Evolutionary conservation across 768 basidiomycete genomes (phyloP), one percentile per base, ranked within the genome.

Genomic region (Boletellus ananas): DNA sequence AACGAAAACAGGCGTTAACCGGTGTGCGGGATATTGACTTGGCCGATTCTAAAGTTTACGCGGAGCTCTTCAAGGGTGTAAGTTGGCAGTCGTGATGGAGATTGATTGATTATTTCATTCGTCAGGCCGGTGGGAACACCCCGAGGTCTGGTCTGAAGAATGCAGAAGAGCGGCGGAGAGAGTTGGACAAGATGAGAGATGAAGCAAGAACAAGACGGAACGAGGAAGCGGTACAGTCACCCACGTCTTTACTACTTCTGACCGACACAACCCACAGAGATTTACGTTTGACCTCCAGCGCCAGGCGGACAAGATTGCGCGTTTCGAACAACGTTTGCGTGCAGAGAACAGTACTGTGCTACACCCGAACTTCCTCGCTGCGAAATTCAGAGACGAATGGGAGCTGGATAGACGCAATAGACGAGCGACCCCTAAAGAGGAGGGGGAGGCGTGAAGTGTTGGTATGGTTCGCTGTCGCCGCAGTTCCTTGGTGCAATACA

Each of bases 151-250:
- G 76, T 18, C 58, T 74, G 49, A 79, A 67, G 51, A 74, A 73
- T 38, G 80, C 85, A n/a, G 85, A 87, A 55, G 85, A 87, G 60
- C 73, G 84, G 42, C 74, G 79, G 49, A 83, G 76, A 56, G 84
- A 90, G 50, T 58, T 89, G 58, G 75, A 83, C 59, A 79, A 72
- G 60, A 79, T 85, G 82, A 76, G 84, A 48, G 83, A 88, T 34
- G 87, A 87, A 34, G 83, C 82, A 16, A 74, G 76, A 54, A 76
- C 75, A 1, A 84, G 78, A 55, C 75, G 82, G 10, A 68, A 69
- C 17, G 67, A 72, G 36, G 84, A 86, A 56, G 73, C 75, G 41
- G 85, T 85, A 42, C 56, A 79, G 61, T 33, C 37, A 18, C 12
- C 11, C n/a, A 4, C 0, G 5, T 18, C 25, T 1, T 40, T 17